Conservation (phyloP, 129 eudicot species). For the Flaveria robusta region DNA sequence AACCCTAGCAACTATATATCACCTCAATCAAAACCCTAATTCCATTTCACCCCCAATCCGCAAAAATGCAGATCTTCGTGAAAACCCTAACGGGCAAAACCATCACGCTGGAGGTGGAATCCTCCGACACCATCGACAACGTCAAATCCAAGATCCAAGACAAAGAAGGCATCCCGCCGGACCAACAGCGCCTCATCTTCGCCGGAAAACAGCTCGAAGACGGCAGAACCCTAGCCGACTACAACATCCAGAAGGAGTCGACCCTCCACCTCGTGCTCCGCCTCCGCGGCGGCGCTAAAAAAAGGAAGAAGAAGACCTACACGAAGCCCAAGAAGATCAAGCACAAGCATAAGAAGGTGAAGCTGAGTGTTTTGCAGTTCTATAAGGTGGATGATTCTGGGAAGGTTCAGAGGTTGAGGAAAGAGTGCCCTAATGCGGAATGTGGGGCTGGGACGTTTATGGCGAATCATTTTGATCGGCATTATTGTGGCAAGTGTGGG, state of each 20-base stretch:
- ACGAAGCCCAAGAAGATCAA: conserved; percentile 55
- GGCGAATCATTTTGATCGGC: conserved; percentile 48
- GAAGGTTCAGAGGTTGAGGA: conserved; percentile 49
- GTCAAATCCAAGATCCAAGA: conserved; percentile 79
- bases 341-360: conserved; percentile 56
- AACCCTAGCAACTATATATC: background rate
- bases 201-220: conserved; percentile 71
- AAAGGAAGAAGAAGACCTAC: conserved; percentile 56
- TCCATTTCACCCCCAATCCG: background rate
- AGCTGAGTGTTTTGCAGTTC: conserved; percentile 46
- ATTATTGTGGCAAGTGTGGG: conserved; percentile 7
- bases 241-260: conserved; percentile 66
- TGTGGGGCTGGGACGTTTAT: conserved; percentile 53
- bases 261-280: conserved; percentile 61
- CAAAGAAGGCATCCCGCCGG: conserved; percentile 86
- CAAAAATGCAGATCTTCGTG: conserved; percentile 78
- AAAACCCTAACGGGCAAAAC: conserved; percentile 83
- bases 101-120: conserved; percentile 73
- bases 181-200: conserved; percentile 74
- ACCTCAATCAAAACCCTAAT: background rate
- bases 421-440: conserved; percentile 52
- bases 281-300: conserved; percentile 57
- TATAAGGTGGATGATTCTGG: conserved; percentile 51
- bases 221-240: conserved; percentile 64
- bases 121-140: conserved; percentile 76